Conservation (phyloP, 1,284 basidiomycete species). For the Phylloboletellus chloephorus region DNA sequence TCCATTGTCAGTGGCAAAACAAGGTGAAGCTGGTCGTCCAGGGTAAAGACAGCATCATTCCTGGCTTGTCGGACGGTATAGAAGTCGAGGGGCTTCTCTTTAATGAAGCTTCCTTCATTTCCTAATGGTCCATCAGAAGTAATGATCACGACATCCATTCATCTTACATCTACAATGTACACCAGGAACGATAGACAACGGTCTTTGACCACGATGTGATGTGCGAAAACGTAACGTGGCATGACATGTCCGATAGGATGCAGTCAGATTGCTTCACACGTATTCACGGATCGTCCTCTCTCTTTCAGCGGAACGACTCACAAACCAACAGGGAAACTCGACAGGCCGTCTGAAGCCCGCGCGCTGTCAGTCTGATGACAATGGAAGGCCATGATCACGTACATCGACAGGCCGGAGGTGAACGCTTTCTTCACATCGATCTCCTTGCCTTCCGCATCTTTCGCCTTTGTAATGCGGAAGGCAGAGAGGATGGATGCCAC, state of each 20-base stretch:
- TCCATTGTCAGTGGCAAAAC: conserved; percentile 68
- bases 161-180: conserved; percentile 10
- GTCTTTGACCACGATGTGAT: not conserved
- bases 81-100: conserved; percentile 73
- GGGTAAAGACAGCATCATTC: conserved; percentile 51
- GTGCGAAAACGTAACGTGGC: too few species aligned
- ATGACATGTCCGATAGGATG: too few species aligned
- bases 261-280: not conserved
- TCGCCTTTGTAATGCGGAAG: conserved; percentile 35
- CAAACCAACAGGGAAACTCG: conserved; percentile 22
- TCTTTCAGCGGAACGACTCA: conserved; percentile 17
- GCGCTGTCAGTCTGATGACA: not conserved
- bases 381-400: conserved; percentile 8
- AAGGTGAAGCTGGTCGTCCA: conserved; percentile 63
- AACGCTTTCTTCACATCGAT: conserved; percentile 32
- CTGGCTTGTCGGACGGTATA: conserved; percentile 40
- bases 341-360: conserved; percentile 18
- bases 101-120: conserved; percentile 91
- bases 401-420: conserved; percentile 32
- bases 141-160: conserved; percentile 5
- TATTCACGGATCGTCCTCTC: conserved; percentile 10
- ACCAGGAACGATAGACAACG: not conserved
- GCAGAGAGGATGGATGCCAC: conserved; percentile 34
- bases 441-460: conserved; percentile 31
- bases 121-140: conserved; percentile 33